phyloP scores from a whole-genome alignment of 1,284 basidiomycete genomes.

The Psilocybe mexicana region DNA sequence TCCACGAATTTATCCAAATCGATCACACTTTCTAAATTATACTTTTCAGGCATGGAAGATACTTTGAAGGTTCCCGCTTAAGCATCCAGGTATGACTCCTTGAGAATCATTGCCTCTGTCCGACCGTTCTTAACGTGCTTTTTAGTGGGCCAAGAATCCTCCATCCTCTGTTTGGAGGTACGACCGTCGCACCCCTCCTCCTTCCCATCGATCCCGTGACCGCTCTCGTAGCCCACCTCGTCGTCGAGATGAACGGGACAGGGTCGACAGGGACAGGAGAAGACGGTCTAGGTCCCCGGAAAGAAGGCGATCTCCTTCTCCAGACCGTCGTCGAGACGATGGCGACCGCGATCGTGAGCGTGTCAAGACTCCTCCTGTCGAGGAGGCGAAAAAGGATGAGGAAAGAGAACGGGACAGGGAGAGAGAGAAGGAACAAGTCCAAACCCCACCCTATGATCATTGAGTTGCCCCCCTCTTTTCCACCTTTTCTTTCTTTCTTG shows the following conservation, averaged over 20 bases:
- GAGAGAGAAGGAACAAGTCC: constrained; percentile 20
- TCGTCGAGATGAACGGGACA: constrained; percentile 29
- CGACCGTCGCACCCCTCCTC: constrained; percentile 59
- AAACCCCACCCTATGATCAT: constrained; percentile 43
- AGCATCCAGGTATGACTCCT: constrained; percentile 66
- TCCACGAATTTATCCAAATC: too few relatives aligned
- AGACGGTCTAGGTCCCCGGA: constrained; percentile 51
- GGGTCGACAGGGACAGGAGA: constrained; percentile 40
- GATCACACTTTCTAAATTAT: constrained; percentile 9
- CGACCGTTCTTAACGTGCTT: not conserved
- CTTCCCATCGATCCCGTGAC: constrained; percentile 46
- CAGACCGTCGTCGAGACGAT: constrained; percentile 39
- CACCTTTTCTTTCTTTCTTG: constrained; percentile 1
- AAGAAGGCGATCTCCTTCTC: constrained; percentile 50
- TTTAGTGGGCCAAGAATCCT: constrained; percentile 88
- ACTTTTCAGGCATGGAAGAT: constrained; percentile 71
- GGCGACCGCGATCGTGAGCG: constrained; percentile 28
- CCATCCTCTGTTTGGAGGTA: constrained; percentile 87
- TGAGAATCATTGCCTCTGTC: constrained; percentile 1
- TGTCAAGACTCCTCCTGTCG: constrained; percentile 46
- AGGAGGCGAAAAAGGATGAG: constrained; percentile 42
- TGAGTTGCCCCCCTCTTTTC: constrained; percentile 26
- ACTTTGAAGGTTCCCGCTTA: constrained; percentile 80
- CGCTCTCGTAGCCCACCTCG: constrained; percentile 43
- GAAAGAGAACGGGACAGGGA: constrained; percentile 9